Evolutionary conservation across 176 grass and related monocot species (phyloP).

Genomic region (Carex cristatella): DNA sequence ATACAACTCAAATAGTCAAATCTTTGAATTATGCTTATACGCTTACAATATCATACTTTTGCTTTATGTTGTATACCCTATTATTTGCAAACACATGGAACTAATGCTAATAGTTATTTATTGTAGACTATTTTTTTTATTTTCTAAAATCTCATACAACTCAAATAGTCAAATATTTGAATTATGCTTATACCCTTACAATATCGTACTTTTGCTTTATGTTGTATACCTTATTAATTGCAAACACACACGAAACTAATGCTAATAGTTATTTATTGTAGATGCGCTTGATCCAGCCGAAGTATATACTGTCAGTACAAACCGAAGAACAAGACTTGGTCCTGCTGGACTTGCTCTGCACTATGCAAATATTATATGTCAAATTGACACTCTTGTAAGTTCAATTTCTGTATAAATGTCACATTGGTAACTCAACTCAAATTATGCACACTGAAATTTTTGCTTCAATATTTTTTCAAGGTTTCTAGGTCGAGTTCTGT

Average conservation of each 20-base stretch:
- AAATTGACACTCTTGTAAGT: slow-evolving; percentile 96
- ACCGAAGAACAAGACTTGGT: slow-evolving; percentile 58
- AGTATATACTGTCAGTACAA: slow-evolving; percentile 49
- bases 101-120: slow-evolving; percentile 24
- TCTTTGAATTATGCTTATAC: slow-evolving; percentile 1
- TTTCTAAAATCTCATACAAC: neutral
- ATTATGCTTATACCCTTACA: neutral
- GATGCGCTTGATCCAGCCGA: slow-evolving; percentile 20
- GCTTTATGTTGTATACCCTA: neutral
- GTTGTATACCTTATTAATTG: neutral
- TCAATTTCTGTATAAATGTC: slow-evolving; percentile 11
- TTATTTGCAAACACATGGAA: slow-evolving; percentile 5
- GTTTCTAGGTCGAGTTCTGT: slow-evolving; percentile 61
- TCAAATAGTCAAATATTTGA: slow-evolving; percentile 17
- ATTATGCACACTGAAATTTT: neutral
- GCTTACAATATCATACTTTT: slow-evolving; percentile 6
- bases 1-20: slow-evolving; percentile 19
- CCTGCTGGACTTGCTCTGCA: slow-evolving; percentile 91
- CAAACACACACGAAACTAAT: neutral
- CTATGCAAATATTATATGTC: slow-evolving; percentile 94
- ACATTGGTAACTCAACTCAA: slow-evolving; percentile 3
- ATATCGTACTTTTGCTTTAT: slow-evolving; percentile 12
- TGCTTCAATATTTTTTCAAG: slow-evolving; percentile 22
- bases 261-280: slow-evolving; percentile 26
- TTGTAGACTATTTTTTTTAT: neutral